Evolutionary conservation across 169 alveolate species (phyloP).

Genomic region (Plasmodium blacklocki): DNA sequence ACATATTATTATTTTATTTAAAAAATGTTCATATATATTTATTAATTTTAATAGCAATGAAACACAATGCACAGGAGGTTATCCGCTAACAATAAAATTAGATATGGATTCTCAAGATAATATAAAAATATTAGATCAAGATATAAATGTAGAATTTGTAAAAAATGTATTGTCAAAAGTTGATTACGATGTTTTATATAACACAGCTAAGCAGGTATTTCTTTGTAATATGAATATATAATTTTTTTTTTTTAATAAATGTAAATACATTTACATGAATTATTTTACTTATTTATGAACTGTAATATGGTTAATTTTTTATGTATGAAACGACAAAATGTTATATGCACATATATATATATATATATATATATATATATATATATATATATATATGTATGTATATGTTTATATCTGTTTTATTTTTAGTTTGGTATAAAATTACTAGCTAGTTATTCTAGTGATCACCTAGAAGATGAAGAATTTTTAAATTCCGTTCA

Average conservation of each 20-base stretch:
- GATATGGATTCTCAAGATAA: conserved; percentile 63
- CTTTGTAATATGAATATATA: background rate
- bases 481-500: conserved; percentile 80
- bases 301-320: too few relatives aligned
- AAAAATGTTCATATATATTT: background rate
- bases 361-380: background rate
- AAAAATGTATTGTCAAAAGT: conserved; percentile 82
- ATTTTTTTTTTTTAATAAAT: background rate
- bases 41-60: conserved; percentile 77
- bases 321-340: too few relatives aligned
- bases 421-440: conserved; percentile 77
- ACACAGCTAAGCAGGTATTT: conserved; percentile 84
- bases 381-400: background rate
- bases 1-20: too few relatives aligned
- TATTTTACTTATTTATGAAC: too few relatives aligned
- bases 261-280: background rate
- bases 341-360: background rate
- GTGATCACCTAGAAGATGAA: conserved; percentile 80
- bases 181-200: conserved; percentile 81
- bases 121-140: conserved; percentile 79
- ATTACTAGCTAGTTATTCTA: conserved; percentile 76
- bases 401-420: background rate
- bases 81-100: conserved; percentile 78
- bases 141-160: conserved; percentile 82
- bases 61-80: conserved; percentile 81